Evolutionary conservation across 495 filamentous ascomycete genomes (phyloP), one percentile per base, ranked within the genome.

Genomic region (Trichoderma virens): DNA sequence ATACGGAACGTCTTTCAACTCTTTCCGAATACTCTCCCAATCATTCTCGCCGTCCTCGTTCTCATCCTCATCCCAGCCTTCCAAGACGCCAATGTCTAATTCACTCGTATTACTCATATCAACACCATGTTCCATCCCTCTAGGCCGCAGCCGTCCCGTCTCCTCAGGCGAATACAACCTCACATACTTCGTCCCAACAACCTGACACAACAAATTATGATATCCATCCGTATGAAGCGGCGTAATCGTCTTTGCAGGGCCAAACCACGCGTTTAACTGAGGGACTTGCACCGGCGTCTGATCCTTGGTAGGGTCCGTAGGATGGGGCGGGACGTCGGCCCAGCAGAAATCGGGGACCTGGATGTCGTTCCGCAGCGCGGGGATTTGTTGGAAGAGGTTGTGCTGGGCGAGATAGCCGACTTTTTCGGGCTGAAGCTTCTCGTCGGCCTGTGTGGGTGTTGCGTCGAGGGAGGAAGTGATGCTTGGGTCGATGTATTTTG

Each of bases 151-250:
- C 69, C 74, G 81, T 39, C 41, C 25, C 66, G 83, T 78, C 75
- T 89, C 71, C 28, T 64, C 65, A 0, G 93, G 91, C 4, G 86
- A 79, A 74, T 97, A 98, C 5, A 98, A 79, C 2, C 93, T 80
- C 32, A 98, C 78, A 70, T 97, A 98, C 73, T 98, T 98, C 47
- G 84, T 80, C 0, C 94, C 94, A 0, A 96, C 90, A 0, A 97
- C 89, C 71, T 98, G 94, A 23, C 88, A 85, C 13, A 98, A 82
- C 35, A 98, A 84, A 69, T 98, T 98, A 70, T 97, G 89, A 71
- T 97, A 92, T 2, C 92, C 91, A 70, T 98, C 94, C 25, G 91
- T 93, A 72, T 98, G 94, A 23, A 97, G 75, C 5, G 95, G 94
- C 0, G 90, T 95, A 45, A 97, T 92, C 2, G 94, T 98, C 56